Conservation (phyloP, 306 rosid genomes). For the Prunus padus region DNA sequence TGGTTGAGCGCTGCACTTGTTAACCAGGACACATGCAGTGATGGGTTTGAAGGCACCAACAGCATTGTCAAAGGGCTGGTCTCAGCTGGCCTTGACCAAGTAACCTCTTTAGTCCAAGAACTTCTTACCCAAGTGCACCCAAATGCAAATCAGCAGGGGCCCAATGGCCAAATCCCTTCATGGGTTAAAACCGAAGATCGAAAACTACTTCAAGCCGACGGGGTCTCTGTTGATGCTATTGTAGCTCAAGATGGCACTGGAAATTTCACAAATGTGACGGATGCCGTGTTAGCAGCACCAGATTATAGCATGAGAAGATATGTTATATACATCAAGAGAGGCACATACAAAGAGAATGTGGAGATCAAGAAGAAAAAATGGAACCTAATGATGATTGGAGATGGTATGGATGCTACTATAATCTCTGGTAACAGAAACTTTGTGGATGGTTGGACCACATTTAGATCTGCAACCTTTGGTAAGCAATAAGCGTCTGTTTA, state of each 20-base stretch:
- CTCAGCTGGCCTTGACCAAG: constrained; percentile 40
- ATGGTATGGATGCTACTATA: constrained; percentile 66
- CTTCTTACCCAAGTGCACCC: constrained; percentile 56
- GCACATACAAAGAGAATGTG: constrained; percentile 62
- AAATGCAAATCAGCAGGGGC: neutral
- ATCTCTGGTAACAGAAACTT: constrained; percentile 59
- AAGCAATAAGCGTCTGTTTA: constrained; percentile 35
- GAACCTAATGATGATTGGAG: constrained; percentile 85
- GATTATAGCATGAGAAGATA: constrained; percentile 62
- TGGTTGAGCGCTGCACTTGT: constrained; percentile 79
- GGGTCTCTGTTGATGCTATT: constrained; percentile 38
- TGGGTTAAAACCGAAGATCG: constrained; percentile 55
- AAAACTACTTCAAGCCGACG: constrained; percentile 47
- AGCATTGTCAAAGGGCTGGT: constrained; percentile 48
- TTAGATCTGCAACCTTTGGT: constrained; percentile 87
- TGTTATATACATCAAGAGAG: constrained; percentile 67
- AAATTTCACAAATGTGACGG: constrained; percentile 51
- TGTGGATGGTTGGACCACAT: constrained; percentile 82
- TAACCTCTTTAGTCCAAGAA: constrained; percentile 42
- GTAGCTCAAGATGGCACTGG: constrained; percentile 84
- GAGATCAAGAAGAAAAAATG: constrained; percentile 93
- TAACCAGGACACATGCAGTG: constrained; percentile 77
- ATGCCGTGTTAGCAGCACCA: constrained; percentile 76
- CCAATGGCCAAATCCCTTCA: constrained; percentile 37
- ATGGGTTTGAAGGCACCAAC: constrained; percentile 73